Evolutionary conservation across 1,284 basidiomycete species (phyloP).

Genomic region (Amylostereum chailletii): DNA sequence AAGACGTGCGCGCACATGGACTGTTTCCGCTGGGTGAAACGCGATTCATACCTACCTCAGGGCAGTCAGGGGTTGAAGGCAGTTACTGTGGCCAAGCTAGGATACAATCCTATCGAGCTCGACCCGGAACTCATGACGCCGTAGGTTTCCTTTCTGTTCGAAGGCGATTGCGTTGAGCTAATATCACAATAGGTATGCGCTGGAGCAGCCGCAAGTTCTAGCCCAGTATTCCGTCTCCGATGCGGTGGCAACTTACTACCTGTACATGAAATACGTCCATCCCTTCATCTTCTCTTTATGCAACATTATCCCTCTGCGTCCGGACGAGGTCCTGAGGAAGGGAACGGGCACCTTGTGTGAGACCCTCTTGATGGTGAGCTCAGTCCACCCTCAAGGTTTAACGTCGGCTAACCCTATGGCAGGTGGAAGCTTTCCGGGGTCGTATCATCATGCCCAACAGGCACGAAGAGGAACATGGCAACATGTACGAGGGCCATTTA

Average conservation of each 20-base stretch:
- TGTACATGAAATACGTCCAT: slow-evolving; percentile 99
- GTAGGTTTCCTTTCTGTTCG: slow-evolving; percentile 34
- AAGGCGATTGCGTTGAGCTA: background rate
- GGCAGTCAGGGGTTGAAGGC: slow-evolving; percentile 98
- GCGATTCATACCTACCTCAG: slow-evolving; percentile 98
- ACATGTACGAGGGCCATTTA: slow-evolving; percentile 93
- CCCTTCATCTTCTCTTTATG: slow-evolving; percentile 99
- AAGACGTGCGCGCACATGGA: slow-evolving; percentile 97
- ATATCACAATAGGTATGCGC: slow-evolving; percentile 65
- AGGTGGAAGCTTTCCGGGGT: slow-evolving; percentile 94
- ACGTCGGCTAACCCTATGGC: background rate
- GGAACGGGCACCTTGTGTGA: slow-evolving; percentile 96
- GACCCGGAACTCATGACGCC: slow-evolving; percentile 99
- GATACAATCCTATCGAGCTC: slow-evolving; percentile 95
- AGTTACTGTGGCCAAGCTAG: slow-evolving; percentile 93
- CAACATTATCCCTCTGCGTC: slow-evolving; percentile 97
- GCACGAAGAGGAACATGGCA: slow-evolving; percentile 89
- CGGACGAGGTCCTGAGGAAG: slow-evolving; percentile 95
- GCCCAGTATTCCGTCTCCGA: slow-evolving; percentile 99
- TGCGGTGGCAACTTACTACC: slow-evolving; percentile 98
- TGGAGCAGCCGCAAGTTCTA: slow-evolving; percentile 91
- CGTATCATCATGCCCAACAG: slow-evolving; percentile 97
- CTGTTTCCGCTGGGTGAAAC: slow-evolving; percentile 99
- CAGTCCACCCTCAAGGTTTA: background rate
- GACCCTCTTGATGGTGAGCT: slow-evolving; percentile 90